Conservation (phyloP, 2,329 filamentous ascomycete genomes). For the Aureobasidium subglaciale region DNA sequence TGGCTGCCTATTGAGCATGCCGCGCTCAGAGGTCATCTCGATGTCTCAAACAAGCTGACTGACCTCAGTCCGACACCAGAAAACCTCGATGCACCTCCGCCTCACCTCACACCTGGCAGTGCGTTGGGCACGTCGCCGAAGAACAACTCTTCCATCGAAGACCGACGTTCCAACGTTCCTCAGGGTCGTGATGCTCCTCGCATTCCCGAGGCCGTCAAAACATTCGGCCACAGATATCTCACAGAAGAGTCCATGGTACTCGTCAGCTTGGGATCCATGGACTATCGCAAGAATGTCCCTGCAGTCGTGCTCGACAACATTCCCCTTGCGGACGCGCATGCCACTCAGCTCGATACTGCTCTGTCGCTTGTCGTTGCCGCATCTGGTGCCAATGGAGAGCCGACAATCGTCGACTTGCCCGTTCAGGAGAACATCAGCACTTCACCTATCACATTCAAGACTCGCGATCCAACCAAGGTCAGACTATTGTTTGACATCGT, state of each 20-base stretch:
- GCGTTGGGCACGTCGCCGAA: conserved; percentile 21
- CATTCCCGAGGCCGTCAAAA: conserved; percentile 73
- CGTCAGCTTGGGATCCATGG: conserved; percentile 91
- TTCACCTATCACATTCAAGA: conserved; percentile 85
- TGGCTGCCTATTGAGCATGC: conserved; percentile 95
- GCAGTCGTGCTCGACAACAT: conserved; percentile 85
- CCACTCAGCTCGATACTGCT: conserved; percentile 88
- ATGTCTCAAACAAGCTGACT: conserved; percentile 65
- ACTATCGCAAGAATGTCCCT: conserved; percentile 72
- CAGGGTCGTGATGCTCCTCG: conserved; percentile 32
- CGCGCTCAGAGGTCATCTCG: conserved; percentile 77
- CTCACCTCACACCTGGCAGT: conserved; percentile 18
- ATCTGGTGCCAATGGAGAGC: conserved; percentile 74
- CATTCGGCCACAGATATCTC: conserved; percentile 92
- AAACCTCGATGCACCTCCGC: conserved; percentile 25
- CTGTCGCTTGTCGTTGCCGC: conserved; percentile 87
- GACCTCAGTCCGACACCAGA: conserved; percentile 42
- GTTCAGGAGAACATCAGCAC: conserved; percentile 91
- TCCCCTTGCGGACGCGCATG: conserved; percentile 78
- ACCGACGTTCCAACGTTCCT: conserved; percentile 34
- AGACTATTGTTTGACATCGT: conserved; percentile 92
- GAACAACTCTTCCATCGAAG: conserved; percentile 52
- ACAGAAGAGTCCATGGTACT: conserved; percentile 82
- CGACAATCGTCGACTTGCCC: conserved; percentile 83
- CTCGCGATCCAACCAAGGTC: conserved; percentile 69